phyloP scores from a whole-genome alignment of 2,329 filamentous ascomycete species.

The Phialophora chinensis region DNA sequence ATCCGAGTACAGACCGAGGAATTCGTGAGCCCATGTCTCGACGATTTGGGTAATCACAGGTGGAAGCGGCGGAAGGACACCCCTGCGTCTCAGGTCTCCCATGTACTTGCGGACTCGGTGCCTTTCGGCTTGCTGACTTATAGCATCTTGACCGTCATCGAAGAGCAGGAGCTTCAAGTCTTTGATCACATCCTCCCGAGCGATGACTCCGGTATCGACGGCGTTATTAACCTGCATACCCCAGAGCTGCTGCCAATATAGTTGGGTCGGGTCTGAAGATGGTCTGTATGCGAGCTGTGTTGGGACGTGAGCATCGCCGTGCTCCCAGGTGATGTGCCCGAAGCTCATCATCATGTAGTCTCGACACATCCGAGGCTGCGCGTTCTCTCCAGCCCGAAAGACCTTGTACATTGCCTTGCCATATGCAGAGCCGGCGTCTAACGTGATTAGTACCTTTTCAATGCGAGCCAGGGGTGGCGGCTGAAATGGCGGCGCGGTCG shows the following conservation, averaged over 20 bases:
- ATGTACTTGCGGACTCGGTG: background rate
- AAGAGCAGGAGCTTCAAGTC: constrained; percentile 4
- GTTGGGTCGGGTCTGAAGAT: background rate
- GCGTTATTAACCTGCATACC: background rate
- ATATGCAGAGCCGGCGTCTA: background rate
- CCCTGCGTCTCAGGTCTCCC: background rate
- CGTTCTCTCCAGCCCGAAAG: background rate
- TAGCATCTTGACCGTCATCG: background rate
- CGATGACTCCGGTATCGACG: background rate
- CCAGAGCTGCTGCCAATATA: background rate
- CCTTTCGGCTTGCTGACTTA: background rate
- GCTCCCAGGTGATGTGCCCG: background rate
- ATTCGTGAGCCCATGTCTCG: background rate
- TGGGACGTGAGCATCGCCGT: background rate
- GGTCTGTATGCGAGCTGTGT: background rate
- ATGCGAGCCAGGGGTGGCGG: background rate
- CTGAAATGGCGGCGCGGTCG: too few relatives aligned
- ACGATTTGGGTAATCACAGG: background rate
- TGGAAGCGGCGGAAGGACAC: background rate
- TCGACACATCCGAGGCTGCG: background rate
- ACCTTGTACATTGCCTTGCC: background rate
- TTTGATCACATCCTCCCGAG: background rate
- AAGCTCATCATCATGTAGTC: background rate
- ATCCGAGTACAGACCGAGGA: constrained; percentile 6
- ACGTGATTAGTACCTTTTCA: background rate